Conservation (phyloP, 768 basidiomycete species). For the Pleurotus sapidus region DNA sequence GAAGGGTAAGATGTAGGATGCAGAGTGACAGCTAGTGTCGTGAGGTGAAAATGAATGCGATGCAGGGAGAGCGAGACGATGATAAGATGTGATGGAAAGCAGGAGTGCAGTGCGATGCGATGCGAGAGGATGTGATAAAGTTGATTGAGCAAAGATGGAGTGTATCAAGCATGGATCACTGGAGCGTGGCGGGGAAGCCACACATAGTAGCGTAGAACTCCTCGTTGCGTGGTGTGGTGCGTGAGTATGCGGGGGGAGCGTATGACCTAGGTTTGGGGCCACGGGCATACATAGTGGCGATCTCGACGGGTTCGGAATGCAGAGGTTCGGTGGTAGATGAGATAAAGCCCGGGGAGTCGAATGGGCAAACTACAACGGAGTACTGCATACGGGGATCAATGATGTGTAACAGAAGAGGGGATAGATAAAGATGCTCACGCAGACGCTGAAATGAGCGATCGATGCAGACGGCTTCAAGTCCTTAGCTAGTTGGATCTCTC, state of each 20-base stretch:
- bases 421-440: slow-evolving; percentile 27
- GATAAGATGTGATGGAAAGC: neutral
- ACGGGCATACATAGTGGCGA: slow-evolving; percentile 48
- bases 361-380: slow-evolving; percentile 42
- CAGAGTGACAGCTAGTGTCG: neutral
- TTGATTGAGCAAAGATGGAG: neutral
- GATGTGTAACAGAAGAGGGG: neutral
- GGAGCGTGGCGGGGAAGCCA: slow-evolving; percentile 1
- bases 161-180: neutral
- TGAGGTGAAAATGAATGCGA: neutral
- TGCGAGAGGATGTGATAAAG: neutral
- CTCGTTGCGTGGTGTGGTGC: slow-evolving; percentile 25
- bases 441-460: slow-evolving; percentile 50
- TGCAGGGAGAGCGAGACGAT: neutral
- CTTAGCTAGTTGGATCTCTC: slow-evolving; percentile 50
- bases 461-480: slow-evolving; percentile 48
- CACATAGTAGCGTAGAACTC: slow-evolving; percentile 22
- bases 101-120: neutral
- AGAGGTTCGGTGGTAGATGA: slow-evolving; percentile 33
- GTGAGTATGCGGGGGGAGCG: slow-evolving; percentile 48
- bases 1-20: neutral
- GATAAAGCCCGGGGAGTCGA: slow-evolving; percentile 35
- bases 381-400: slow-evolving; percentile 31
- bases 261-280: slow-evolving; percentile 48
- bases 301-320: slow-evolving; percentile 48